phyloP scores from a whole-genome alignment of 2,329 filamentous ascomycete genomes.

The Fusarium redolens region DNA sequence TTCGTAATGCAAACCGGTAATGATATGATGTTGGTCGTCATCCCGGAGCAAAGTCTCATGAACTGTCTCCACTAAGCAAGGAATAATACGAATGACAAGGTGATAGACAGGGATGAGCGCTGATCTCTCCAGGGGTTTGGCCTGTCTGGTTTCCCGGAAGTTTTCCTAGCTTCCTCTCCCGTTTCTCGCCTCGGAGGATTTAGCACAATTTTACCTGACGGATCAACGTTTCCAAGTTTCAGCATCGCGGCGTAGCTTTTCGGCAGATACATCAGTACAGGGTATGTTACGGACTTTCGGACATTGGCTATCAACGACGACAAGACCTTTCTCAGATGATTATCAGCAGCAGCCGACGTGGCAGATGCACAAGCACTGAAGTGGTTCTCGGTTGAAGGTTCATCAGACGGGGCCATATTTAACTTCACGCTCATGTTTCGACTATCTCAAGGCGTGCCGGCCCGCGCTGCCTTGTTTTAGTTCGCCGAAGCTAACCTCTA shows the following conservation, averaged over 20 bases:
- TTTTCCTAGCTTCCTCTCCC: not conserved
- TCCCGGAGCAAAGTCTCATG: not conserved
- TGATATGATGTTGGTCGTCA: not conserved
- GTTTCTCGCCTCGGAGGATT: not conserved
- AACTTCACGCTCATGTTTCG: not conserved
- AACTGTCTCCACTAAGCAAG: not conserved
- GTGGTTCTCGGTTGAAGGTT: not conserved
- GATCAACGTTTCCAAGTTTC: not conserved
- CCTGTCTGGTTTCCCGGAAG: not conserved
- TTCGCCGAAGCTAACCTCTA: too few species aligned
- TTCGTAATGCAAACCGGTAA: not conserved
- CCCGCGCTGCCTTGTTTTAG: not conserved
- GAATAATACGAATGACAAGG: not conserved
- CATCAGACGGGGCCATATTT: not conserved
- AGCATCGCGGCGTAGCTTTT: not conserved
- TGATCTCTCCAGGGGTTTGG: not conserved
- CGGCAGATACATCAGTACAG: rapidly evolving
- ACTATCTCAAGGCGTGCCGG: not conserved
- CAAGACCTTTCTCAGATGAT: not conserved
- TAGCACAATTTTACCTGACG: not conserved
- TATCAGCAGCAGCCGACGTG: not conserved
- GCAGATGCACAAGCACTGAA: too few species aligned
- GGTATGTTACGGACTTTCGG: not conserved
- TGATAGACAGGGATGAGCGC: not conserved
- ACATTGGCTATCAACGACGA: not conserved